Base-by-base conservation (phyloP, 2,329 filamentous ascomycete genomes). In the Chrysoporthe cubensis region DNA sequence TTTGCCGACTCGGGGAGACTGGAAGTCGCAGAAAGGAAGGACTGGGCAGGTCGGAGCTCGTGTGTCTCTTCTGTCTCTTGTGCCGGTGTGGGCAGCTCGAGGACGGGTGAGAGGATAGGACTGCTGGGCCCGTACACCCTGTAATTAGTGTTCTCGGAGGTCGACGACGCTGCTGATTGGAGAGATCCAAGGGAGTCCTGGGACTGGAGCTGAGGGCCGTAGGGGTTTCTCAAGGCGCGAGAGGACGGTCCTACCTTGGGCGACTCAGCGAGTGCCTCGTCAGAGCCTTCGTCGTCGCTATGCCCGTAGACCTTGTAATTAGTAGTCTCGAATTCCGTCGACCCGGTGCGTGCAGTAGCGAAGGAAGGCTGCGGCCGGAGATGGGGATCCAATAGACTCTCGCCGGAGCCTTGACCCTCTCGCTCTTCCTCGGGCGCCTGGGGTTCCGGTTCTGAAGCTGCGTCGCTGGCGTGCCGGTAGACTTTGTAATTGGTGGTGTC, bases 291-390 rank as follows among this genome's bases (percentile, higher is more conserved):
- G 60, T 66, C 67, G 60, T 64, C 63, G 71, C 82, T 84, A 66
- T 81, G 81, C 48, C 78, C 81, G 71, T 86, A 83, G 26, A 86
- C 78, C 73, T 86, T 83, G 80, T 86, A 86, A 72, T 88, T 88
- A 57, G 83, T 81, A 18, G 78, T 80, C 52, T 86, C 84, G 18
- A 83, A 84, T 2, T 80, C 70, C 3, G 83, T 85, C 13, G 84
- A 84, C 57, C 76, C 78, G 13, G 79, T 80, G 52, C 76, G 73
- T 32, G 76, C 75, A 6, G 81, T 81, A 59, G 72, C 73, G 65
- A 81, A 82, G 0, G 81, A 82, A 13, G 76, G 67, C 64, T 81
- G 81, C 11, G 74, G 71, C n/a, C 71, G 67, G 43, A 70, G 62
- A 46, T 61, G 62, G 34, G 66, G 68, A 40, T 62, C 63, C 62